Base-by-base conservation (phyloP, 164 flowering plant genomes). In the Kingdonia uniflora region DNA sequence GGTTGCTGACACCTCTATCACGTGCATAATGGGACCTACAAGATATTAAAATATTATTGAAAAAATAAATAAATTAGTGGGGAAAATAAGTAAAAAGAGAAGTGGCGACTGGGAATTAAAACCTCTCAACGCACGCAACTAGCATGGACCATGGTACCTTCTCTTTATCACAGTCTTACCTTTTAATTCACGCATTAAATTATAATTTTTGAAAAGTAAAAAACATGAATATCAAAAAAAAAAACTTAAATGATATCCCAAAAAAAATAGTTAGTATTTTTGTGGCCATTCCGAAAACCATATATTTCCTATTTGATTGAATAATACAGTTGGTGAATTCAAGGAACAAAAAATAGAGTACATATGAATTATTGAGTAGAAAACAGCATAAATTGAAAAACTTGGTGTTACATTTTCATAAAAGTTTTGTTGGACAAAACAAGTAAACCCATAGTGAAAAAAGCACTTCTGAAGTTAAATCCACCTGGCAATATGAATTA, bases 1-100 rank as follows among this genome's bases (percentile, higher is more conserved):
- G 78, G 63, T 25, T 24, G 68, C 85, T 80, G 82, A 80, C 81
- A 71, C 69, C 73, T 51, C 26, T 33, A 57, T 75, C 81, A 80
- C 78, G 78, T 75, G 85, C 74, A 51, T 17, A 2, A 11, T 48
- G 62, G 72, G 49, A 51, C 74, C 69, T 63, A 65, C 63, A 16
- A 19, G 0, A 48, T 2, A 48, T 37, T 15, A 2, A 37, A 1
- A 48, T 2, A 48, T 37, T 15, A 2, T 19, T 13, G 16, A 26
- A 33, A 25, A 13, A 13, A 21, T 11, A 17, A 45, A 43, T 42
- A 38, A 37, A 46, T 7, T n/a, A n/a, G 11, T 8, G 0, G 19
- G 43, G 29, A 49, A 60, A 45, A 19, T 39, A 46, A n/a, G n/a
- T n/a, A 46, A 46, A 45, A 39, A 39, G 14, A 11, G 16, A 63